Percentiles rank a stretch among this genome's conserved stretches.
These are phyloP conservation scores for Suillus occidentalis DNA, from an alignment of 768 basidiomycete genomes.

Conservation along the genomic window DNA sequence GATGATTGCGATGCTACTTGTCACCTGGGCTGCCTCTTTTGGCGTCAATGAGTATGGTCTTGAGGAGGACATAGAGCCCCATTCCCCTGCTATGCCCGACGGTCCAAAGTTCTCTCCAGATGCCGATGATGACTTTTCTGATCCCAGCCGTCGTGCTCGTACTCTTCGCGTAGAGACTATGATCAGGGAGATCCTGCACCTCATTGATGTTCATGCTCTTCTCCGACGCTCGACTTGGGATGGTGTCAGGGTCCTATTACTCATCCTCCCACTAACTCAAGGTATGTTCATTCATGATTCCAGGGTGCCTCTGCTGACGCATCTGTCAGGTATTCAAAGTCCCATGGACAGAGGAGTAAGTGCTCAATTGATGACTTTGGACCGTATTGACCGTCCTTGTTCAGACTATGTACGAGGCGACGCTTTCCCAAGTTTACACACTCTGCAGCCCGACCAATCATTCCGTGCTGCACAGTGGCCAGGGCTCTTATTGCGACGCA, in stretches of 20 bases:
- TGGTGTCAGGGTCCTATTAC: conserved; percentile 75
- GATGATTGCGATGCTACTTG: conserved; percentile 76
- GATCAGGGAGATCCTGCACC: conserved; percentile 71
- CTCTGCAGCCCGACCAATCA: conserved; percentile 59
- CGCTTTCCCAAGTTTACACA: conserved; percentile 77
- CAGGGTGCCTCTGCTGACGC: neutral
- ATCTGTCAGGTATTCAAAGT: conserved; percentile 26
- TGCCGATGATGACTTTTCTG: conserved; percentile 31
- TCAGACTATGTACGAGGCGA: conserved; percentile 75
- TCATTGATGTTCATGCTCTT: conserved; percentile 78
- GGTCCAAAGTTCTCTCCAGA: conserved; percentile 18
- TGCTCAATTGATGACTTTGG: conserved; percentile 5
- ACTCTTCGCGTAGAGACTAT: conserved; percentile 64
- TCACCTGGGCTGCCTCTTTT: conserved; percentile 88
- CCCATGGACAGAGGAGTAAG: conserved; percentile 26
- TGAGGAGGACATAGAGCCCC: conserved; percentile 35
- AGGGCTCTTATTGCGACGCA: conserved; percentile 56
- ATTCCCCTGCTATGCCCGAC: conserved; percentile 7
- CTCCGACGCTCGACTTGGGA: conserved; percentile 85
- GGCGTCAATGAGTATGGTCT: conserved; percentile 80
- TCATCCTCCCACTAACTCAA: conserved; percentile 81
- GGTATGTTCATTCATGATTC: conserved; percentile 42
- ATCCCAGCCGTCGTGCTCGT: conserved; percentile 41
- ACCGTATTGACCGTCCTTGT: neutral
- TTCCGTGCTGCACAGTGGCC: conserved; percentile 48